Percentiles rank a stretch among this genome's conserved stretches.
Conservation (phyloP, 164 flowering plant genomes). For the Annona cherimola region DNA sequence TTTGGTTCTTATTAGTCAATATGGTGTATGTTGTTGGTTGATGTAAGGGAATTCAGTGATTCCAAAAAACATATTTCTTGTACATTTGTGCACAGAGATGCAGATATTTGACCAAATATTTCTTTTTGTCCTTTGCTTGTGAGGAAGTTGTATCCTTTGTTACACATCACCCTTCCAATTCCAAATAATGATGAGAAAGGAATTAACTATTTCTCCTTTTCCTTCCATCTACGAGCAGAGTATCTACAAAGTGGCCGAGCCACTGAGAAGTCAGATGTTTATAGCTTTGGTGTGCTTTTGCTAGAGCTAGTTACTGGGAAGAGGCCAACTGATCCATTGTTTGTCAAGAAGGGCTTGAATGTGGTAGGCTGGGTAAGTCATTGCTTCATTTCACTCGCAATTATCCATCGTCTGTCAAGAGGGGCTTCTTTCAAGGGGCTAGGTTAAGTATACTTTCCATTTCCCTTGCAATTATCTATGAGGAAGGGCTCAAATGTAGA, state of each 20-base stretch:
- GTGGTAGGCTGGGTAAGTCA: constrained; percentile 91
- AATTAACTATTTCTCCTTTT: background rate
- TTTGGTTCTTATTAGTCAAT: too few species aligned
- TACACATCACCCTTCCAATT: background rate
- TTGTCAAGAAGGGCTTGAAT: constrained; percentile 74
- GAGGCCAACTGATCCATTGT: constrained; percentile 87
- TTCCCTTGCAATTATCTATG: constrained; percentile 45
- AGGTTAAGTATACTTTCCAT: too few species aligned
- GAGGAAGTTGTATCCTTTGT: background rate
- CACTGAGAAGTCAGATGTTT: constrained; percentile 88
- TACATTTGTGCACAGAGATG: too few species aligned
- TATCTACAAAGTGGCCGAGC: constrained; percentile 91
- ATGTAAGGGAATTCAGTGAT: too few species aligned
- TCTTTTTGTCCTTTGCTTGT: too few species aligned
- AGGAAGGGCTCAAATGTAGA: constrained; percentile 80
- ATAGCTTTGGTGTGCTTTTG: constrained; percentile 93
- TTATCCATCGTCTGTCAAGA: too few species aligned
- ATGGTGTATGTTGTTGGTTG: too few species aligned
- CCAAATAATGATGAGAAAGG: background rate
- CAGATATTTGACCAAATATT: too few species aligned
- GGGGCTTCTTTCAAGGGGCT: too few species aligned
- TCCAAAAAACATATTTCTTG: too few species aligned
- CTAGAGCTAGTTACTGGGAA: constrained; percentile 96
- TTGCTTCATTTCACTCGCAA: background rate
- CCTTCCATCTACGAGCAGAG: constrained; percentile 31